A percentile compares a stretch with the other conserved stretches of the same genome.
Evolutionary conservation across 2,329 filamentous ascomycete genomes (phyloP).

Genomic region (Tolypocladium nubicola): DNA sequence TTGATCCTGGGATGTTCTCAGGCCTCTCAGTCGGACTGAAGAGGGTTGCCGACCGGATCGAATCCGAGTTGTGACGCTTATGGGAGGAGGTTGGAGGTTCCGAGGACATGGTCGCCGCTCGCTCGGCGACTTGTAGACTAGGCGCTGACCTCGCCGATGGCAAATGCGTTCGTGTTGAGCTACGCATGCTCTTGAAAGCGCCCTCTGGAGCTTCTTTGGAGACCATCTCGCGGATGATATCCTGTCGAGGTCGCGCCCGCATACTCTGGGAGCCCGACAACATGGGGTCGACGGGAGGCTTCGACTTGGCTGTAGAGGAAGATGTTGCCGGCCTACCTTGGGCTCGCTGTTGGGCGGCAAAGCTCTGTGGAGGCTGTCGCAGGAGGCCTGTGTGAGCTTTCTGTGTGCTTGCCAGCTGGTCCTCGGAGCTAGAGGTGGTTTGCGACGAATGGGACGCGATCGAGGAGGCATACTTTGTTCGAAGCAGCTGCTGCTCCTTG

Average conservation of each 20-base stretch:
- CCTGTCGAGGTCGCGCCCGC: conserved; percentile 16
- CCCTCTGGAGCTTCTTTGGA: conserved; percentile 12
- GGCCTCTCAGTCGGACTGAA: conserved; percentile 46
- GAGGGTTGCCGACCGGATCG: conserved; percentile 33
- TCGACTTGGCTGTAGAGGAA: conserved; percentile 13
- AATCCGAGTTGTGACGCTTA: conserved; percentile 17
- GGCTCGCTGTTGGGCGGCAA: conserved; percentile 54
- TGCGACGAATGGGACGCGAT: conserved; percentile 14
- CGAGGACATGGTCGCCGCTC: conserved; percentile 15
- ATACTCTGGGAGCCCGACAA: conserved; percentile 18
- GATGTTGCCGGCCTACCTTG: conserved; percentile 34
- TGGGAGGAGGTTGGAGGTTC: conserved; percentile 9
- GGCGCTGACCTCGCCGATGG: conserved; percentile 16
- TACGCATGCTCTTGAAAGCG: conserved; percentile 15
- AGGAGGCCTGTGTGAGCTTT: conserved; percentile 32
- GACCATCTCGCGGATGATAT: conserved; percentile 12
- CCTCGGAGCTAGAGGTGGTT: conserved; percentile 15
- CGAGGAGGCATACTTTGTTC: conserved; percentile 18
- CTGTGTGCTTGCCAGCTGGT: conserved; percentile 22
- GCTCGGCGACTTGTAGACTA: conserved; percentile 17
- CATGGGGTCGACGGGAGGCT: conserved; percentile 11
- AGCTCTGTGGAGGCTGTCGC: conserved; percentile 50
- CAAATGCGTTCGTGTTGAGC: conserved; percentile 14
- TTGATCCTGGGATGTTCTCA: conserved; percentile 38
- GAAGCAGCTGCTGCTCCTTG: conserved; percentile 38